Conservation (phyloP, 768 basidiomycete species). For the Tephrocybe rancida region DNA sequence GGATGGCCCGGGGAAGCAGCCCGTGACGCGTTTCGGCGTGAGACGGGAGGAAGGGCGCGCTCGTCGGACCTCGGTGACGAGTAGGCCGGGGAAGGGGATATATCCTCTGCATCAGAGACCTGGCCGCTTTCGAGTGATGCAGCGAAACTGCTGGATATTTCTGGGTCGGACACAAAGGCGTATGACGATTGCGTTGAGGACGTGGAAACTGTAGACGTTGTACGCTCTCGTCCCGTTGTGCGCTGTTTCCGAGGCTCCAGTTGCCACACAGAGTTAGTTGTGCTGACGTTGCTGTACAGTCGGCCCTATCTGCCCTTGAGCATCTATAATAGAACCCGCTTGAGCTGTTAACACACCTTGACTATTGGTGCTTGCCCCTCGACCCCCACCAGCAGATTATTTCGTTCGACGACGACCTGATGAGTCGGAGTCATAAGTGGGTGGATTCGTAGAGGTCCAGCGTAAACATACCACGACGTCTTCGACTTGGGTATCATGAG, state of each 20-base stretch:
- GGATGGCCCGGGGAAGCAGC: conserved; percentile 59
- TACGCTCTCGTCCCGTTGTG: conserved; percentile 65
- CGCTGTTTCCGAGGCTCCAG: conserved; percentile 67
- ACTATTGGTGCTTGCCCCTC: conserved; percentile 69
- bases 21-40: conserved; percentile 44
- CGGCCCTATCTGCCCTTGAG: conserved; percentile 55
- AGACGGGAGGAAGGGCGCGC: conserved; percentile 30
- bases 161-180: conserved; percentile 81
- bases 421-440: neutral
- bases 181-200: conserved; percentile 81
- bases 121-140: conserved; percentile 78
- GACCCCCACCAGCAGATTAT: conserved; percentile 74
- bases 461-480: conserved; percentile 56
- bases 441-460: neutral
- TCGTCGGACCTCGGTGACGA: conserved; percentile 70
- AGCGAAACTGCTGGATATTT: conserved; percentile 84
- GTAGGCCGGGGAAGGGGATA: conserved; percentile 55
- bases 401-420: conserved; percentile 74
- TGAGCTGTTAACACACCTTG: conserved; percentile 53
- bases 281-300: conserved; percentile 71
- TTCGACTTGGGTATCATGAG: conserved; percentile 69
- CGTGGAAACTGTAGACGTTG: conserved; percentile 74
- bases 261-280: conserved; percentile 73
- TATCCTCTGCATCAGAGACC: conserved; percentile 73
- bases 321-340: neutral